phyloP scores from a whole-genome alignment of 1,284 basidiomycete species.

The Puccinia novopanici region DNA sequence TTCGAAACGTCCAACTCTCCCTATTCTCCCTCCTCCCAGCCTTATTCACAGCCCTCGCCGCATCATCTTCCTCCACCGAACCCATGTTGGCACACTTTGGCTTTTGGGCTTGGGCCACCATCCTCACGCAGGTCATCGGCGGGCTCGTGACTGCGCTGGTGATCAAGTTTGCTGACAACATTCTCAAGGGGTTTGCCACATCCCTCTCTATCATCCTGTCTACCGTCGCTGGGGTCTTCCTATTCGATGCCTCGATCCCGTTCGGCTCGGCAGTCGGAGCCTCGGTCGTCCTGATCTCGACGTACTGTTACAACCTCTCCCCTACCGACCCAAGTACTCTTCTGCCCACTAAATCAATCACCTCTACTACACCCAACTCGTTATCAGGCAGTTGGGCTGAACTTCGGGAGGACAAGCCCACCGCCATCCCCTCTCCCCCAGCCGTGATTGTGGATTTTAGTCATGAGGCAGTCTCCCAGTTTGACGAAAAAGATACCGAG shows the following conservation, averaged over 20 bases:
- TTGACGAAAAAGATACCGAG: neutral
- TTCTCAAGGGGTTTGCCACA: slow-evolving; percentile 73
- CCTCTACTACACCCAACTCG: neutral
- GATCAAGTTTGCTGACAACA: too few species aligned
- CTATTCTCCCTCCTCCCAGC: too few species aligned
- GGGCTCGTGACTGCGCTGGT: slow-evolving; percentile 80
- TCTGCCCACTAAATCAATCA: neutral
- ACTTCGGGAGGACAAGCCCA: neutral
- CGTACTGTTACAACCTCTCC: slow-evolving; percentile 82
- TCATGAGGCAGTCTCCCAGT: neutral
- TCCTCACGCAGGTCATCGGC: slow-evolving; percentile 83
- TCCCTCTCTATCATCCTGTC: slow-evolving; percentile 88
- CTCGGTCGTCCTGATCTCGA: slow-evolving; percentile 77
- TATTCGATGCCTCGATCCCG: slow-evolving; percentile 85
- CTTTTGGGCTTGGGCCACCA: slow-evolving; percentile 84
- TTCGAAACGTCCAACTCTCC: too few species aligned
- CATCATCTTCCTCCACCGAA: too few species aligned
- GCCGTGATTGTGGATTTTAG: slow-evolving; percentile 2
- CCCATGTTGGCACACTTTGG: too few species aligned
- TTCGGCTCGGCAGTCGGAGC: slow-evolving; percentile 80
- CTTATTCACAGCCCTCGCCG: too few species aligned
- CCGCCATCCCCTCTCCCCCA: neutral
- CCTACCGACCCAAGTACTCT: neutral
- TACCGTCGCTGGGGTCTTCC: slow-evolving; percentile 80
- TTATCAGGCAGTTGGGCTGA: neutral